Evolutionary conservation across 2,329 filamentous ascomycete genomes (phyloP).

Genomic region (Pseudogymnoascus sp.): DNA sequence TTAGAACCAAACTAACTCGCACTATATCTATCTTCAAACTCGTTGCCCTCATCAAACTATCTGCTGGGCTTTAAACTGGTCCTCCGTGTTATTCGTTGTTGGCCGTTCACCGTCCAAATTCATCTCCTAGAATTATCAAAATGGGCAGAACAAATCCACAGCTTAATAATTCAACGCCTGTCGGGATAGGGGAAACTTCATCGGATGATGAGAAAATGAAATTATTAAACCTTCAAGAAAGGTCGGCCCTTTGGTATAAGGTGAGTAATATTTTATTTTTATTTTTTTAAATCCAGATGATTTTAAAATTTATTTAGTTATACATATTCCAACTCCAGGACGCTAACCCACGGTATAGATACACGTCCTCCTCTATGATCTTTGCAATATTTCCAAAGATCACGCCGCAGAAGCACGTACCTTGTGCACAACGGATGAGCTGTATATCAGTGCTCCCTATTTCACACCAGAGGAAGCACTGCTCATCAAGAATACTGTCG

Average conservation of each 20-base stretch:
- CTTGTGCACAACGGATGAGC: conserved; percentile 17
- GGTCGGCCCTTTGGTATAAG: not conserved
- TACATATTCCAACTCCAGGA: not conserved
- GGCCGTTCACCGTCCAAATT: not conserved
- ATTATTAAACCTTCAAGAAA: not conserved
- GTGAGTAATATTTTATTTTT: not conserved
- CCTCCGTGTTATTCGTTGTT: not conserved
- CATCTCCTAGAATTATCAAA: not conserved
- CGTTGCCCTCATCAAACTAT: not conserved
- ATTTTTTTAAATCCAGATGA: not conserved
- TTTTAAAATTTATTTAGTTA: not conserved
- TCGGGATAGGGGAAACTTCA: not conserved
- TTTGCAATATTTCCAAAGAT: conserved; percentile 18
- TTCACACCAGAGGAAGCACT: conserved; percentile 20
- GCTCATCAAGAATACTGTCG: conserved; percentile 16
- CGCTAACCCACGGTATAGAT: conserved; percentile 10
- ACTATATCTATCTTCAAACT: not conserved
- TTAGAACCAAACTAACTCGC: not conserved
- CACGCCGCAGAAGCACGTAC: conserved; percentile 15
- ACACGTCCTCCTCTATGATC: conserved; percentile 20
- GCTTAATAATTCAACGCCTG: not conserved
- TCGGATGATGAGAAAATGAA: not conserved
- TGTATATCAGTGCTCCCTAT: conserved; percentile 25
- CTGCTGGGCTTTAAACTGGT: not conserved
- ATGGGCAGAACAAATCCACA: not conserved